Evolutionary conservation across 345 rosid genomes (phyloP).

Genomic region (Rhizophora mangle): DNA sequence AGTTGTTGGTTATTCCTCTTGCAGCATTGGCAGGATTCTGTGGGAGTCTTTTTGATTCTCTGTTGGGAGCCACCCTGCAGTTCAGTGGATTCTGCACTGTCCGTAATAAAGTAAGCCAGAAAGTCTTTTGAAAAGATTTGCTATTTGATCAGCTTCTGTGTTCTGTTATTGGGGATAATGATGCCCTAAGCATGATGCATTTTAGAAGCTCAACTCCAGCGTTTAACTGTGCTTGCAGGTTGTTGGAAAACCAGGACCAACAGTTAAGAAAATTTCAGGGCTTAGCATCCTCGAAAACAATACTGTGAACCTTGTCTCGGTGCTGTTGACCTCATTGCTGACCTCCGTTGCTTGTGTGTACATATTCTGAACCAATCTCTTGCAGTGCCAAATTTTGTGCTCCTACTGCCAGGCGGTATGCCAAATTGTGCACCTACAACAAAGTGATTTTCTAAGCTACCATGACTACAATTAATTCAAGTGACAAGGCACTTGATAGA

Average conservation of each 20-base stretch:
- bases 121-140: conserved; percentile 2
- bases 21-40: conserved; percentile 69
- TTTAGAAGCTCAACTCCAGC: neutral
- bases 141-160: neutral
- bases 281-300: conserved; percentile 85
- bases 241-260: conserved; percentile 88
- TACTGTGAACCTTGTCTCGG: conserved; percentile 75
- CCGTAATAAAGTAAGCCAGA: conserved; percentile 64
- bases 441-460: too few relatives aligned
- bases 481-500: too few relatives aligned
- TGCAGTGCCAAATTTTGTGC: conserved; percentile 17
- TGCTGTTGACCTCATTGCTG: conserved; percentile 56
- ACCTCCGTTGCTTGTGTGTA: conserved; percentile 54
- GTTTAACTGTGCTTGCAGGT: conserved; percentile 47
- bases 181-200: neutral
- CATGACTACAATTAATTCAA: too few relatives aligned
- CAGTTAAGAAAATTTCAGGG: conserved; percentile 86
- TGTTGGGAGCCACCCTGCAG: conserved; percentile 89
- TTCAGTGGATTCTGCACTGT: conserved; percentile 96
- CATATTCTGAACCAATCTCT: conserved; percentile 52
- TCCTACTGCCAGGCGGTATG: too few relatives aligned
- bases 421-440: too few relatives aligned
- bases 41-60: conserved; percentile 83
- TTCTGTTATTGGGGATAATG: neutral
- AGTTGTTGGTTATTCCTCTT: conserved; percentile 71